phyloP scores from a whole-genome alignment of 495 filamentous ascomycete species.

The Penicillium alfredii region DNA sequence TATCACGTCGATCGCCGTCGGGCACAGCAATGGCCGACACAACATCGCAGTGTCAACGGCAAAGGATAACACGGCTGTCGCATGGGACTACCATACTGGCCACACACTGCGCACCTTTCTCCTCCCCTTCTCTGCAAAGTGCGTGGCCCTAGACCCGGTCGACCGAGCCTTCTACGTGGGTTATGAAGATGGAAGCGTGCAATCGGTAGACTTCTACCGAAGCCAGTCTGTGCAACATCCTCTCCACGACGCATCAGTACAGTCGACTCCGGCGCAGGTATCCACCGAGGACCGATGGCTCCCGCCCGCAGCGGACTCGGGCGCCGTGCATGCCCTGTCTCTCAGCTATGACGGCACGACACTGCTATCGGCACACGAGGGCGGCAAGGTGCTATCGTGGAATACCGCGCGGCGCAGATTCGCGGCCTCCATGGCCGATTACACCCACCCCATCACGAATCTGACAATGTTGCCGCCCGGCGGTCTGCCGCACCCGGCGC shows the following conservation, averaged over 20 bases:
- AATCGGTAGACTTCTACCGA: constrained; percentile 71
- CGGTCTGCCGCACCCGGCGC: constrained; percentile 45
- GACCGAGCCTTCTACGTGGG: constrained; percentile 77
- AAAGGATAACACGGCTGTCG: constrained; percentile 72
- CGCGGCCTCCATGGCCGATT: constrained; percentile 54
- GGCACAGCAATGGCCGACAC: constrained; percentile 59
- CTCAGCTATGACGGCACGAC: constrained; percentile 78
- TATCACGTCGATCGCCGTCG: constrained; percentile 63
- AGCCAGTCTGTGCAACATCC: constrained; percentile 43
- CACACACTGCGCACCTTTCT: constrained; percentile 71
- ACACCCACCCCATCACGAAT: constrained; percentile 75
- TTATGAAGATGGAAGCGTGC: constrained; percentile 77
- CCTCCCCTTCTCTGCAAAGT: constrained; percentile 63
- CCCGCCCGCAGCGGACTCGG: constrained; percentile 53
- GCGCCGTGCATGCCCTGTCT: constrained; percentile 54
- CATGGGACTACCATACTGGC: constrained; percentile 85
- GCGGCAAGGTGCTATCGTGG: constrained; percentile 75
- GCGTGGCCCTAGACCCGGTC: constrained; percentile 72
- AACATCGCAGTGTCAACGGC: constrained; percentile 75
- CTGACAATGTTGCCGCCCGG: constrained; percentile 58
- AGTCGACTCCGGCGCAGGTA: constrained; percentile 54
- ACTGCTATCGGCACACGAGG: constrained; percentile 73
- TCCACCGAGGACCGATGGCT: constrained; percentile 53
- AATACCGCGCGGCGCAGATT: constrained; percentile 63
- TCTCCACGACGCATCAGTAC: constrained; percentile 49